Base-by-base conservation (phyloP, 768 basidiomycete species). In the Floccularia luteovirens region DNA sequence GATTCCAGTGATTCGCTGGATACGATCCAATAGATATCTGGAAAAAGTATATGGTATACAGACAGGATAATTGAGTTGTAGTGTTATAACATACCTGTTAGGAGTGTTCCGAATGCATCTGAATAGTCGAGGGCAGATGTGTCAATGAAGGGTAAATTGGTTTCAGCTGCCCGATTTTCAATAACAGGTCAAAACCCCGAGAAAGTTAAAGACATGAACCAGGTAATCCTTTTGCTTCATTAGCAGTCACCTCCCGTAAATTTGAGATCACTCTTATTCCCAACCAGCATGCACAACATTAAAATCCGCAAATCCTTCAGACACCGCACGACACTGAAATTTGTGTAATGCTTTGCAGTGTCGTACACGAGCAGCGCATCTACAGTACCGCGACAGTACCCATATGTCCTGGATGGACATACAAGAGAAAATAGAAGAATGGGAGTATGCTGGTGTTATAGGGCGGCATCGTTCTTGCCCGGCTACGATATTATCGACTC, bases 51-150 rank as follows among this genome's bases (percentile, higher is more conserved):
- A 28, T 31, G 6, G 13, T 14, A 22, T 14, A 3, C 5, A 25
- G 16, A 20, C 23, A 25, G 23, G 30, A 11, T 6, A 2, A 33
- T 38, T 24, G 23, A n/a, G n/a, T n/a, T n/a, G n/a, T n/a, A n/a
- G n/a, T n/a, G n/a, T n/a, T n/a, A n/a, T n/a, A n/a, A n/a, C n/a
- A n/a, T n/a, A 90, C 92, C 92, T 32, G 86, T 82, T 46, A 99
- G 74, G 56, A 97, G 97, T 42, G 80, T 91, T 62, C 97, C 91
- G 82, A 99, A 99, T 37, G 94, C 96, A 67, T 97, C 96, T 37
- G 91, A 93, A 52, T 93, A 90, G 79, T 99, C 96, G 76, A 98
- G 82, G 67, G 94, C 94, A 55, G 94, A 99, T 45, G 94, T 99
- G 72, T 99, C 94, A 49, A 99, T 94, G 74, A 94, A 94, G 40